These are phyloP conservation scores for Xylaria acuta DNA, from an alignment of 495 filamentous ascomycete genomes.

Conservation along the genomic window DNA sequence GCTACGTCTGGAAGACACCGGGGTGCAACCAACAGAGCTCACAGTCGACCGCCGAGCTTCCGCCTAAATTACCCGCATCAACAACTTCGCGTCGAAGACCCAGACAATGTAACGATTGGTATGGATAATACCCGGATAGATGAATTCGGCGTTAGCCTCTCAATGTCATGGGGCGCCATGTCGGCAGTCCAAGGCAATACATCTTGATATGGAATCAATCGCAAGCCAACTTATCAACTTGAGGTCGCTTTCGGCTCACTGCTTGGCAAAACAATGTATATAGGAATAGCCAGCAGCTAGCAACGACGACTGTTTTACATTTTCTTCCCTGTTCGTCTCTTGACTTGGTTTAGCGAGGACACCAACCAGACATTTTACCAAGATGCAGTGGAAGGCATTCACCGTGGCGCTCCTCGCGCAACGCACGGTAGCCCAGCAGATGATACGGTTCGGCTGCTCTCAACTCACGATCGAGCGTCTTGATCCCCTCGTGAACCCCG, in stretches of 20 bases:
- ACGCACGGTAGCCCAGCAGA: constrained; percentile 35
- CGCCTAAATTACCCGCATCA: constrained; percentile 28
- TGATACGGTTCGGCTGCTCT: constrained; percentile 52
- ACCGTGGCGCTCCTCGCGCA: constrained; percentile 32
- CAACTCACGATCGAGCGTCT: constrained; percentile 48
- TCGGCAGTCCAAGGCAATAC: constrained; percentile 13
- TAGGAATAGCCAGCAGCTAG: not conserved
- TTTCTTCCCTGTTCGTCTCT: constrained; percentile 8
- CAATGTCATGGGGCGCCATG: not conserved
- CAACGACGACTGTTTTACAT: not conserved
- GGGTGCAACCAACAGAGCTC: not conserved
- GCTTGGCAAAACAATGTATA: constrained; percentile 2
- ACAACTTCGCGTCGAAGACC: not conserved
- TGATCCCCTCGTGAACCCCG: constrained; percentile 48
- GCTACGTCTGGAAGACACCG: not conserved
- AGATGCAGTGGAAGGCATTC: constrained; percentile 38
- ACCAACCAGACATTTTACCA: constrained; percentile 12
- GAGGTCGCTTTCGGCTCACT: not conserved
- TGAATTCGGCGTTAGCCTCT: constrained; percentile 17
- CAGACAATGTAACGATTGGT: constrained; percentile 16
- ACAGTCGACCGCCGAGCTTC: not conserved
- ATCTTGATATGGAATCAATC: not conserved
- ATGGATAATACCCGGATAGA: constrained; percentile 35
- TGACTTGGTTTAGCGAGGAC: not conserved
- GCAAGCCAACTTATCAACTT: not conserved